Conservation (phyloP, 2,329 filamentous ascomycete genomes). For the Colletotrichum sp. region DNA sequence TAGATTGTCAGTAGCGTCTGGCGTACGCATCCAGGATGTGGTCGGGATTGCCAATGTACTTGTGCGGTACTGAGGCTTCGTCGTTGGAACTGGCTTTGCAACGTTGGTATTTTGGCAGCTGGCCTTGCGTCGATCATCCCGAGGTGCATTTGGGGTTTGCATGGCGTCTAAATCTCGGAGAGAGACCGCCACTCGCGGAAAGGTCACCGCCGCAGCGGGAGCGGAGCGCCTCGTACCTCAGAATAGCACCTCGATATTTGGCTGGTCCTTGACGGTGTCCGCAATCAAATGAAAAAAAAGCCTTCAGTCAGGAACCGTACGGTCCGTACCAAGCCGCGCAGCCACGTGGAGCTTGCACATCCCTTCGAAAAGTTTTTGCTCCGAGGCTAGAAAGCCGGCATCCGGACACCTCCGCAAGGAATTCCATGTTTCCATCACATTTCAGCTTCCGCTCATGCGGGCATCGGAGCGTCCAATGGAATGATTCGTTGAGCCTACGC, state of each 20-base stretch:
- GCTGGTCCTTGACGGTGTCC: background rate
- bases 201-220: background rate
- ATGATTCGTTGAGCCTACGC: background rate
- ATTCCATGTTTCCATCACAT: background rate
- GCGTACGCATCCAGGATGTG: background rate
- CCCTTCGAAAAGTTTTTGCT: background rate
- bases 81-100: conserved; percentile 1
- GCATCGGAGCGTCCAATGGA: background rate
- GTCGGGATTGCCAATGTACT: background rate
- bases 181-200: background rate
- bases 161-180: background rate
- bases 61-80: background rate
- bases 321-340: background rate
- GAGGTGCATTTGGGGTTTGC: background rate
- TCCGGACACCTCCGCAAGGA: background rate
- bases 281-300: background rate
- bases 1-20: background rate
- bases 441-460: background rate
- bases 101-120: background rate
- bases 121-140: conserved; percentile 6
- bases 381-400: background rate
- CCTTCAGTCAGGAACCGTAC: background rate
- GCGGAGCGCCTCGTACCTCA: background rate
- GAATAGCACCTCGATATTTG: background rate
- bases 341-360: background rate